phyloP scores from a whole-genome alignment of 1,284 basidiomycete species.

The Laetiporus sulphureus region DNA sequence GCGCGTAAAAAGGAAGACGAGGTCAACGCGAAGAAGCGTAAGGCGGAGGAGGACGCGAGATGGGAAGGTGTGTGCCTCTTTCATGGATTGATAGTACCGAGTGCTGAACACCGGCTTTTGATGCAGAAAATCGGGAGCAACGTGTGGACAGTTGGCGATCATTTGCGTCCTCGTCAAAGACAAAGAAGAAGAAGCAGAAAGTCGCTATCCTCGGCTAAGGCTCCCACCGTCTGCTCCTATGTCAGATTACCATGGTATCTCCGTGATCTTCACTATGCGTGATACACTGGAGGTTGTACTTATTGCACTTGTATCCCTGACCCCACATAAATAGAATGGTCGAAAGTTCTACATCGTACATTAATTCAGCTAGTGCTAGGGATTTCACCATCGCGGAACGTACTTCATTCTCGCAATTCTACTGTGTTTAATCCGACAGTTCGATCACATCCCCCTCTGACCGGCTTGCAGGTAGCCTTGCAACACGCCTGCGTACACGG shows the following conservation, averaged over 20 bases:
- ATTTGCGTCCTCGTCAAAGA: slow-evolving; percentile 47
- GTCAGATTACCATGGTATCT: too few relatives aligned
- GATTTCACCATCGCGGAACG: too few relatives aligned
- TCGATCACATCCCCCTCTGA: slow-evolving; percentile 17
- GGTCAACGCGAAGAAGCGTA: slow-evolving; percentile 63
- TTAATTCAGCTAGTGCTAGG: too few relatives aligned
- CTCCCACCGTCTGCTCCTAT: too few relatives aligned
- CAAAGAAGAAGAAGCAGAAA: slow-evolving; percentile 75
- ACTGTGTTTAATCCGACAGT: slow-evolving; percentile 15
- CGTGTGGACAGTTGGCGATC: slow-evolving; percentile 79
- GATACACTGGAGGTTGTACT: background rate
- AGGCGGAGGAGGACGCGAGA: slow-evolving; percentile 72
- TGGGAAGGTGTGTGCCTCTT: slow-evolving; percentile 65
- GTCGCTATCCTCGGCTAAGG: slow-evolving; percentile 59
- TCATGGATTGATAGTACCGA: background rate
- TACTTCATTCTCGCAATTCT: too few relatives aligned
- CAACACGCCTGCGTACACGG: slow-evolving; percentile 40
- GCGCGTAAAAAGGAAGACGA: slow-evolving; percentile 82
- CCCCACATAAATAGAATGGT: slow-evolving; percentile 2
- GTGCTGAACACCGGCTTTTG: slow-evolving; percentile 4
- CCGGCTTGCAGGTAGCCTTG: slow-evolving; percentile 5
- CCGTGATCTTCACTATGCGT: background rate
- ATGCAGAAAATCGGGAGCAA: slow-evolving; percentile 62
- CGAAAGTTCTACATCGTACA: background rate
- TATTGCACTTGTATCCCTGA: background rate